Base-by-base conservation (phyloP, 257 asterid genomes). In the Datura wrightii region DNA sequence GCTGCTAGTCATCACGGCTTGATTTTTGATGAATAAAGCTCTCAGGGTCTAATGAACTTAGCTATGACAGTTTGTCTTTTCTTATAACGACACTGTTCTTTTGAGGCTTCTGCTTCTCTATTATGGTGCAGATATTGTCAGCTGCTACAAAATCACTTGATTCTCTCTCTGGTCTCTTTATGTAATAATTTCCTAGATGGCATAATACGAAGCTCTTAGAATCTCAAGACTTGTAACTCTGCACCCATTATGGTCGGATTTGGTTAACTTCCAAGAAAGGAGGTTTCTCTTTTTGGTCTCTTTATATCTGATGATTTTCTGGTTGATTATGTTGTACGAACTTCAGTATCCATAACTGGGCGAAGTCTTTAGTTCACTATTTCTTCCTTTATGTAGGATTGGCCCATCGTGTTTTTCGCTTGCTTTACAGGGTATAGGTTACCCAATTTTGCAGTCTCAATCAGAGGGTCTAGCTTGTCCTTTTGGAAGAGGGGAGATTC, bases 301-400 rank as follows among this genome's bases (percentile, higher is more conserved):
- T 37, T 36, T 37, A 37, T 0, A 2, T 37, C 19, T 66, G 24
- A 66, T 66, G 74, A 37, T 66, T 66, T 66, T 66, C 48, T 66
- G 74, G 74, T 37, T 66, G 74, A 66, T 66, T 36, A 66, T 24
- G 48, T 66, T 66, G 48, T 66, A 11, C 48, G 24, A 66, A 14
- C 48, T 66, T 2, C 24, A 36, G 74, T 66, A 66, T 36, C 46
- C 11, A 66, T 66, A 36, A 14, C 19, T 36, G 74, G 24, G 37
- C 74, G 24, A 66, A 36, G 48, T 66, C 24, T 66, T 11, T 14
- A 66, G 19, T 66, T 66, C 24, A 31, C 74, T 36, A 8, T 62
- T 31, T 31, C 41, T 63, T 63, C 34, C 70, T 46, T 31, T 19
- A 14, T 14, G 19, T 13, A 11, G 48, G 48, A 36, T 66, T 66